Evolutionary conservation across 2,329 filamentous ascomycete species (phyloP), one percentile per base, ranked within the genome.

Genomic region (Stachybotrys chlorohalonatus): DNA sequence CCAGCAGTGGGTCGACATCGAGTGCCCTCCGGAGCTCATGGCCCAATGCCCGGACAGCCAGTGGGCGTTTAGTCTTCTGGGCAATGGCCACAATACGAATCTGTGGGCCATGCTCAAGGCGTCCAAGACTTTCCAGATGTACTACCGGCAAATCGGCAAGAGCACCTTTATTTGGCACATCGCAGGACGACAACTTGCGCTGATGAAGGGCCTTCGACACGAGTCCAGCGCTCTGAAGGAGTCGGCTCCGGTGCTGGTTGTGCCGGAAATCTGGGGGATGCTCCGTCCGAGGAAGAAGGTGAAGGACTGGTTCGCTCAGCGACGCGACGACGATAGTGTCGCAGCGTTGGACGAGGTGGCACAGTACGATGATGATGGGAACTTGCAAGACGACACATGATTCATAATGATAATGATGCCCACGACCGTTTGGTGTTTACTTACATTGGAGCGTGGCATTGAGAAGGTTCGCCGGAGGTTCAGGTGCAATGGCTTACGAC

Each of bases 41-140:
- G 36, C 49, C 15, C 8, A 9, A 9, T 42, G 36, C 36, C 36
- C 9, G 2, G 36, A 42, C 24, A 51, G 60, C 63, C 32, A 68
- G 65, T 51, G 11, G 39, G 60, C 63, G 6, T 58, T 70, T 4
- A 57, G 55, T 8, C 53, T 53, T 0, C 64, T 68, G 3, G 58
- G 77, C 6, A 63, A 66, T 8, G 8, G 68, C 15, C 54, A 58
- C 0, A 47, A 61, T 1, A 66, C 70, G 11, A 73, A 70, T 31
- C 63, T 59, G 4, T 83, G 78, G 79, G 69, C 72, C 3, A 63
- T 79, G 3, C 64, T 82, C 15, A 79, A 79, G 55, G 80, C 80
- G 0, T 80, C 78, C 1, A 68, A 67, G 4, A 65, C 71, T 4
- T 82, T 79, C 62, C 73, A 72, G 47, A 47, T 67, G n/a, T 70